Percentiles rank a stretch among this genome's conserved stretches.
phyloP scores from a whole-genome alignment of 768 basidiomycete species.

The Strobilomyces echinocephalus region DNA sequence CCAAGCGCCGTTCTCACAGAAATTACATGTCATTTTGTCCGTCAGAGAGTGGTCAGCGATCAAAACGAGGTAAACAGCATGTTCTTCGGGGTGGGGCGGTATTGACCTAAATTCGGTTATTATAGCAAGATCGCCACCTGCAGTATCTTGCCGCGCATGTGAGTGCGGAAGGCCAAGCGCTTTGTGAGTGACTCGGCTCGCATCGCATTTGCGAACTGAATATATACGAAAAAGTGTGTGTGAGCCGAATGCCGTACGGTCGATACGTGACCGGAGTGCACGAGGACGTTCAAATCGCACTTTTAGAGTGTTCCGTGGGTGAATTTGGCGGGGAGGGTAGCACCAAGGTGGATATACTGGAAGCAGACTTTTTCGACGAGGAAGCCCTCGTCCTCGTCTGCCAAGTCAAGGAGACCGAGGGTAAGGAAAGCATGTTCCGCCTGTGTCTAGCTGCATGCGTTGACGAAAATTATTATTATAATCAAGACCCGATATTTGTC shows the following conservation, averaged over 20 bases:
- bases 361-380: conserved; percentile 78
- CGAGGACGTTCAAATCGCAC: conserved; percentile 39
- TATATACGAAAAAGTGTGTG: conserved; percentile 47
- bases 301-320: conserved; percentile 46
- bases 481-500: conserved; percentile 50
- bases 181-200: conserved; percentile 40
- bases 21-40: conserved; percentile 36
- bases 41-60: conserved; percentile 48
- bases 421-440: conserved; percentile 38
- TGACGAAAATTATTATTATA: conserved; percentile 29
- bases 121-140: conserved; percentile 40
- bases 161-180: conserved; percentile 36
- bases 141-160: conserved; percentile 53
- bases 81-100: conserved; percentile 20
- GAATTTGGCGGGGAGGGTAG: conserved; percentile 30
- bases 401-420: conserved; percentile 42
- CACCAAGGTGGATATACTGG: conserved; percentile 50
- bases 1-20: conserved; percentile 30
- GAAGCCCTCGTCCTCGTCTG: conserved; percentile 62
- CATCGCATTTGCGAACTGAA: conserved; percentile 28
- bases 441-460: conserved; percentile 13
- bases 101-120: conserved; percentile 26
- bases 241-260: conserved; percentile 50
- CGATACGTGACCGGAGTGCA: conserved; percentile 36
- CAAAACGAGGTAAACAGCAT: conserved; percentile 47